Evolutionary conservation across 768 basidiomycete species (phyloP).

Genomic region (Galerina sulciceps): DNA sequence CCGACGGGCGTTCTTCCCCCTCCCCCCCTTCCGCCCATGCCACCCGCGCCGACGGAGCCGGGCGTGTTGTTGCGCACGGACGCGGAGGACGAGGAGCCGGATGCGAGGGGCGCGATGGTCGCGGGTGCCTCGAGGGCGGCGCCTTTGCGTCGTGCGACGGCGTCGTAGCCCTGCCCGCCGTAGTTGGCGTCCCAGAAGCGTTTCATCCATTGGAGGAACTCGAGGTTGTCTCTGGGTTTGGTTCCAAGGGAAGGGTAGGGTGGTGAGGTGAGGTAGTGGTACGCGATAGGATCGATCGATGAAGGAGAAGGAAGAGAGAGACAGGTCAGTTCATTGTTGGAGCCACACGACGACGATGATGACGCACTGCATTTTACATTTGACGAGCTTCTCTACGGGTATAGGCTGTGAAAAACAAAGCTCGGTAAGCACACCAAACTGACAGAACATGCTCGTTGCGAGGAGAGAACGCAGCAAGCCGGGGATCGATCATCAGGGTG

Average conservation of each 20-base stretch:
- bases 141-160: slow-evolving; percentile 81
- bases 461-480: too few species aligned
- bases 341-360: too few species aligned
- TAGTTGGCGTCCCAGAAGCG: slow-evolving; percentile 95
- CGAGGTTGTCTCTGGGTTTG: slow-evolving; percentile 84
- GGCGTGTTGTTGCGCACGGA: slow-evolving; percentile 34
- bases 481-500: background rate
- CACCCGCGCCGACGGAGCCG: slow-evolving; percentile 32
- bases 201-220: slow-evolving; percentile 97
- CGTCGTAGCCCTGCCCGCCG: slow-evolving; percentile 85
- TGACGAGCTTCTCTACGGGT: slow-evolving; percentile 90
- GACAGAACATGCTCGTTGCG: too few species aligned
- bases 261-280: background rate
- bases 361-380: slow-evolving; percentile 99
- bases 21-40: slow-evolving; percentile 40
- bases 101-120: slow-evolving; percentile 69
- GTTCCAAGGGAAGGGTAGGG: background rate
- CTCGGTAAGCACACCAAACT: background rate
- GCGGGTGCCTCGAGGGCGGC: slow-evolving; percentile 77
- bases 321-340: too few species aligned
- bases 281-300: too few species aligned
- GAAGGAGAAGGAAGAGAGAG: too few species aligned
- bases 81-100: background rate
- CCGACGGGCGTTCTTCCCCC: slow-evolving; percentile 77
- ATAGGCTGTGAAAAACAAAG: slow-evolving; percentile 69